A percentile compares a stretch with the other conserved stretches of the same genome.
phyloP scores from a whole-genome alignment of 805 yeast genomes.

The Yarrowia deformans region DNA sequence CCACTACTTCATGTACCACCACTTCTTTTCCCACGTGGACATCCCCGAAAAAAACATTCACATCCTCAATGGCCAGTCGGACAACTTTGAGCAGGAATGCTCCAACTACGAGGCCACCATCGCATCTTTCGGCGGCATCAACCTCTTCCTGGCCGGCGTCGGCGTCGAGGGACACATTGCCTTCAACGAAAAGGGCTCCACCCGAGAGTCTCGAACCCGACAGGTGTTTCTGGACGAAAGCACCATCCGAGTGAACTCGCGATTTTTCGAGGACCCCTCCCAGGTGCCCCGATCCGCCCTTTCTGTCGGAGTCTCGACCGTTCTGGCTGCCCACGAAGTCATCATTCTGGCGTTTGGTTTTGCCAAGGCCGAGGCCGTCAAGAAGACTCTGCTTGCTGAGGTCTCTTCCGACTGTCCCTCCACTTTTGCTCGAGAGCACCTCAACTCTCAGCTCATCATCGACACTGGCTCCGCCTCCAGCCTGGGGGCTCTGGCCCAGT shows the following conservation, averaged over 20 bases:
- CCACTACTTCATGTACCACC: constrained; percentile 64
- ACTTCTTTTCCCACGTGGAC: constrained; percentile 64
- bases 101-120: constrained; percentile 58
- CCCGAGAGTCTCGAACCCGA: constrained; percentile 57
- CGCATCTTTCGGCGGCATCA: constrained; percentile 57
- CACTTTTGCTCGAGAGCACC: constrained; percentile 58
- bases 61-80: constrained; percentile 61
- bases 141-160: constrained; percentile 64
- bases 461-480: constrained; percentile 57
- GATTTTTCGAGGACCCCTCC: constrained; percentile 58
- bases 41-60: constrained; percentile 60
- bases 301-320: constrained; percentile 65
- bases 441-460: constrained; percentile 54
- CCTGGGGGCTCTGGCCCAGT: constrained; percentile 38
- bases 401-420: constrained; percentile 58
- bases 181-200: constrained; percentile 64
- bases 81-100: constrained; percentile 58
- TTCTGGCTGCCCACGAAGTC: constrained; percentile 61
- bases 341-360: constrained; percentile 61
- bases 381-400: constrained; percentile 55
- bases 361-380: constrained; percentile 57
- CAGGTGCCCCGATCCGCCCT: constrained; percentile 62
- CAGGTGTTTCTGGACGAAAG: constrained; percentile 57
- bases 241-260: constrained; percentile 61
- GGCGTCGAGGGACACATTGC: constrained; percentile 71